Base-by-base conservation (phyloP, 2,329 filamentous ascomycete species). In the Alternaria sp. region DNA sequence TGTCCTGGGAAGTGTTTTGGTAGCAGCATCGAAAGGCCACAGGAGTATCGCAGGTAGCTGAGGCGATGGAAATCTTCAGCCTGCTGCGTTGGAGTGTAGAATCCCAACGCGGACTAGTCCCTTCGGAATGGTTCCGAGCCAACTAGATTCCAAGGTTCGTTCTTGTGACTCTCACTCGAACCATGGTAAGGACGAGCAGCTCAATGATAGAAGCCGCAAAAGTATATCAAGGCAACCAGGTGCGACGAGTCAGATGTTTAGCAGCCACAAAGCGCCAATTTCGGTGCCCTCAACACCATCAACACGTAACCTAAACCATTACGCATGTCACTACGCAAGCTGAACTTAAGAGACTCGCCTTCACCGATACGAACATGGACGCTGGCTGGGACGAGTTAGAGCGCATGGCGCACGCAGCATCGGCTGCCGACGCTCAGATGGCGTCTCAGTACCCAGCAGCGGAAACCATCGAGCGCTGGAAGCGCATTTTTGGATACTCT, bases 391-490 rank as follows among this genome's bases (percentile, higher is more conserved):
- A 56, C 28, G 65, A 68, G 37, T 28, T 67, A 40, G 57, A 71
- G 58, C 59, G 67, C 9, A 60, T 70, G 57, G 66, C 60, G 3
- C 48, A 55, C 34, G 61, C 61, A 13, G 54, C 57, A 24, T 53
- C 45, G 3, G 57, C 61, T 10, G 53, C 51, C 0, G 63, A 68
- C 53, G 60, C 56, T 2, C 61, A 63, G 24, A 31, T 66, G 3
- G 65, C 63, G 13, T 48, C 42, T 33, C 54, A 66, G 33, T 59
- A 62, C 61, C 70, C 55, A 53, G 65, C 46, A 36, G 29, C 46
- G 2, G 64, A 67, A 7, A 73, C 69, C 0, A 71, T 76, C 42
- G 45, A 62, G 5, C 66, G 73, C 40, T 80, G 78, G 78, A 70
- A 76, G 50, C 59, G 24, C 0, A 59, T 80, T 2, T 81, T 80